Conservation (phyloP, 2,329 filamentous ascomycete species). For the Monosporascus ibericus region DNA sequence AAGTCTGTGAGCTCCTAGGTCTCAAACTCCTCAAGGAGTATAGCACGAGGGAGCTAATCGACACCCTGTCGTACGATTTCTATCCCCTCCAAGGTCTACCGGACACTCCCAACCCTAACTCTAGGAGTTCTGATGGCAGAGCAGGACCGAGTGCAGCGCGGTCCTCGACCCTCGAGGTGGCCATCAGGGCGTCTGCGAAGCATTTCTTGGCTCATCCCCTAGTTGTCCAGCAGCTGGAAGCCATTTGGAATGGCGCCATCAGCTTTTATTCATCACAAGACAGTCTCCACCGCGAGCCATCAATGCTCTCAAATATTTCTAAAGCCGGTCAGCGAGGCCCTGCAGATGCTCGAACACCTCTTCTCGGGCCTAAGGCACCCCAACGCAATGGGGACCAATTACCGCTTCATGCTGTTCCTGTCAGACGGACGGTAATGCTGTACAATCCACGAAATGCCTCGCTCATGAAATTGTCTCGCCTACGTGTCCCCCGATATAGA, state of each 20-base stretch:
- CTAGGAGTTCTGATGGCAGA: constrained; percentile 28
- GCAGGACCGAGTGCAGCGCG: constrained; percentile 57
- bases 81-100: constrained; percentile 81
- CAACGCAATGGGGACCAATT: constrained; percentile 25
- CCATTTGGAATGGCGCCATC: constrained; percentile 93
- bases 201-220: constrained; percentile 86
- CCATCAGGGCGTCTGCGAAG: constrained; percentile 88
- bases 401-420: constrained; percentile 32
- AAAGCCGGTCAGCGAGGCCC: constrained; percentile 27
- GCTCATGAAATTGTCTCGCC: constrained; percentile 80
- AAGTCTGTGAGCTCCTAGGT: constrained; percentile 85
- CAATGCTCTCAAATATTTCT: constrained; percentile 17
- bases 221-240: constrained; percentile 90
- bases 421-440: constrained; percentile 71
- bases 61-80: constrained; percentile 92
- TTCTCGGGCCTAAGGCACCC: constrained; percentile 35
- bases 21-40: constrained; percentile 89
- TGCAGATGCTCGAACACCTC: constrained; percentile 42
- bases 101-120: constrained; percentile 32
- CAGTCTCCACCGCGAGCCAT: constrained; percentile 63
- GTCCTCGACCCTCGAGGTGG: constrained; percentile 86
- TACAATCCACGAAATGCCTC: constrained; percentile 91
- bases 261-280: constrained; percentile 90
- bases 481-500: constrained; percentile 86
- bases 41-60: constrained; percentile 81